Base-by-base conservation (phyloP, 2,329 filamentous ascomycete genomes). In the Calonectria pseudoturangicola region DNA sequence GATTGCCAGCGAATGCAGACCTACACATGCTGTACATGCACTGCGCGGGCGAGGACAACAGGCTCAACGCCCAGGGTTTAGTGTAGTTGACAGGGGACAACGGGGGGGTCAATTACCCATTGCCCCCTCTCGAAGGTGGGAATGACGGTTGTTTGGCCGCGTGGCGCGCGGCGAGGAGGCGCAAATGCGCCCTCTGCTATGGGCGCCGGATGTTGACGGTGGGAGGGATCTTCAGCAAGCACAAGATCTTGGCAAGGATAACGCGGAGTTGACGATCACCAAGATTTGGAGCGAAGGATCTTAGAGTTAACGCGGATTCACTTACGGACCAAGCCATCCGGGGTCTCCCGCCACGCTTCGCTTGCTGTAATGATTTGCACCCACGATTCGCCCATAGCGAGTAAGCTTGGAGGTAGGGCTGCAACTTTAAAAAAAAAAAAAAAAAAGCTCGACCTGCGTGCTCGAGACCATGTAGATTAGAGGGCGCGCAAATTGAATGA, bases 301-400 rank as follows among this genome's bases (percentile, higher is more conserved):
- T 41, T 68, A 72, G 64, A 50, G 70, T 72, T 72, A 28, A 68
- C 54, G 28, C 65, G 58, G 70, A 62, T 66, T 47, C 63, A 60
- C 33, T 66, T 25, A 50, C 56, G 54, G 54, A 71, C 18, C 39
- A 64, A 48, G 65, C 63, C 27, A 54, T 70, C 58, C 36, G 50
- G 56, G 58, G 47, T 45, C 56, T 43, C 51, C 47, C 58, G 27
- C 60, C 36, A 56, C 64, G 48, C 64, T 33, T 66, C 64, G 36
- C 50, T 66, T 56, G 36, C 50, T 48, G 48, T 45, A 27, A 60
- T 45, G 27, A 48, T 51, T 71, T 65, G 41, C 69, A 39, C 54
- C 63, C 39, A 67, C 54, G 47, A 48, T 43, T 62, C 43, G 33
- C 43, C 43, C 25, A 30, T 18, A 39, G 50, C 13, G 21, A 62